Conservation (phyloP, 805 yeast genomes). For the Schwanniomyces yamadae region DNA sequence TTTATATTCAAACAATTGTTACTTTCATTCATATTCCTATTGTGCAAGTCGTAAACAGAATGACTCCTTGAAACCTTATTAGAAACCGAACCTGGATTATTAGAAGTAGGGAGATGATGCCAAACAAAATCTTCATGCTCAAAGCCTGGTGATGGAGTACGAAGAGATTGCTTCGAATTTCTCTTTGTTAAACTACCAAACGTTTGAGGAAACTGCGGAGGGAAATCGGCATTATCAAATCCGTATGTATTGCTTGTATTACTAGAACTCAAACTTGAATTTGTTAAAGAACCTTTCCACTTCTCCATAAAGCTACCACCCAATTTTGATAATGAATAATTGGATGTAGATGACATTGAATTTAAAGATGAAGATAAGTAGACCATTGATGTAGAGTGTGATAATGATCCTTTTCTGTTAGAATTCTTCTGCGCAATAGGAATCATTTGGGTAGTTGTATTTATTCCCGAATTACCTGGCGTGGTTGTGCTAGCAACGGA, state of each 20-base stretch:
- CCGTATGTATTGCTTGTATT: neutral
- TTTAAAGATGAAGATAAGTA: slow-evolving; percentile 42
- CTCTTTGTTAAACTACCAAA: slow-evolving; percentile 19
- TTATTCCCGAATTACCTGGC: slow-evolving; percentile 13
- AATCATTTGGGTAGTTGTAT: slow-evolving; percentile 16
- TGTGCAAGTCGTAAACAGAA: slow-evolving; percentile 32
- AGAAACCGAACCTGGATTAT: neutral
- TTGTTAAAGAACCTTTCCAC: slow-evolving; percentile 38
- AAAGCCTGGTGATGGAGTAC: slow-evolving; percentile 37
- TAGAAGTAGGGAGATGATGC: slow-evolving; percentile 7
- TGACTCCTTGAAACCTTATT: slow-evolving; percentile 31
- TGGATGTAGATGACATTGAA: slow-evolving; percentile 37
- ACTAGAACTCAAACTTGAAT: neutral
- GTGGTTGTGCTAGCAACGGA: slow-evolving; percentile 25
- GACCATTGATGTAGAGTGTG: slow-evolving; percentile 38
- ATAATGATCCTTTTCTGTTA: slow-evolving; percentile 32
- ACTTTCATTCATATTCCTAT: slow-evolving; percentile 9
- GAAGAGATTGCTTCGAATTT: slow-evolving; percentile 28
- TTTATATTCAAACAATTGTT: slow-evolving; percentile 11
- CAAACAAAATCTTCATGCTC: slow-evolving; percentile 32
- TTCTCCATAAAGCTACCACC: slow-evolving; percentile 46
- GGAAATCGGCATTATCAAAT: slow-evolving; percentile 11
- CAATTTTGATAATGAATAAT: slow-evolving; percentile 38
- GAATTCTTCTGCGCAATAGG: slow-evolving; percentile 19
- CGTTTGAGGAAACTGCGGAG: slow-evolving; percentile 11